A percentile compares a stretch with the other conserved stretches of the same genome.
Conservation (phyloP, 2,329 filamentous ascomycete species). For the Aspergillus pseudotamarii region DNA sequence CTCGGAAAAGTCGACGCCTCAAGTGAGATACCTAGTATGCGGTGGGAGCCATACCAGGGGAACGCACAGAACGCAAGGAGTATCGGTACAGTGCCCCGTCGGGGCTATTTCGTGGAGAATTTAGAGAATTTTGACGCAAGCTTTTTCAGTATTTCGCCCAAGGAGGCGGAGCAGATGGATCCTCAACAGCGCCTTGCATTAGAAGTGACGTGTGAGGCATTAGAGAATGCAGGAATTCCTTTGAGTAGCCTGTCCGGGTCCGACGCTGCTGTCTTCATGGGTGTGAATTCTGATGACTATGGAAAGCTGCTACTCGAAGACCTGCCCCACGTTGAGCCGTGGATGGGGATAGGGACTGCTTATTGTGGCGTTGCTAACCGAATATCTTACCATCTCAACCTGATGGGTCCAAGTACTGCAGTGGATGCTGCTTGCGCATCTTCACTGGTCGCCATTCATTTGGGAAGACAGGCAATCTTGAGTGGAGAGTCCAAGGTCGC, state of each 20-base stretch:
- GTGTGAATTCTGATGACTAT: conserved; percentile 42
- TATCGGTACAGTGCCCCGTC: conserved; percentile 17
- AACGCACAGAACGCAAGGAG: conserved; percentile 29
- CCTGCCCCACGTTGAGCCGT: conserved; percentile 39
- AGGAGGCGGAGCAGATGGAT: conserved; percentile 33
- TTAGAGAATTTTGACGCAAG: conserved; percentile 32
- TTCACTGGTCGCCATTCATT: conserved; percentile 25
- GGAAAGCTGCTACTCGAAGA: conserved; percentile 41
- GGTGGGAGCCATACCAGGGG: conserved; percentile 37
- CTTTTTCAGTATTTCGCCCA: conserved; percentile 33
- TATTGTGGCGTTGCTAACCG: conserved; percentile 37
- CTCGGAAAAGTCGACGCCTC: conserved; percentile 31
- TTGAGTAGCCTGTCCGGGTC: conserved; percentile 24
- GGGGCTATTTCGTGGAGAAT: conserved; percentile 35
- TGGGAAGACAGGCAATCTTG: conserved; percentile 19
- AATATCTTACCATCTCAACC: conserved; percentile 27
- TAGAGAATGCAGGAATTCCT: conserved; percentile 27
- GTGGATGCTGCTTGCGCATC: conserved; percentile 31
- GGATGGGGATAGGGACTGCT: conserved; percentile 46
- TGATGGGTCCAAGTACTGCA: conserved; percentile 26
- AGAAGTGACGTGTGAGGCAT: conserved; percentile 27
- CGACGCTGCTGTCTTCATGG: conserved; percentile 35
- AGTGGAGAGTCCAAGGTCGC: conserved; percentile 19
- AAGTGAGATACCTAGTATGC: conserved; percentile 31
- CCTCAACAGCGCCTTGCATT: conserved; percentile 32